Conservation (phyloP, 306 rosid species). For the Acacia melanoxylon region DNA sequence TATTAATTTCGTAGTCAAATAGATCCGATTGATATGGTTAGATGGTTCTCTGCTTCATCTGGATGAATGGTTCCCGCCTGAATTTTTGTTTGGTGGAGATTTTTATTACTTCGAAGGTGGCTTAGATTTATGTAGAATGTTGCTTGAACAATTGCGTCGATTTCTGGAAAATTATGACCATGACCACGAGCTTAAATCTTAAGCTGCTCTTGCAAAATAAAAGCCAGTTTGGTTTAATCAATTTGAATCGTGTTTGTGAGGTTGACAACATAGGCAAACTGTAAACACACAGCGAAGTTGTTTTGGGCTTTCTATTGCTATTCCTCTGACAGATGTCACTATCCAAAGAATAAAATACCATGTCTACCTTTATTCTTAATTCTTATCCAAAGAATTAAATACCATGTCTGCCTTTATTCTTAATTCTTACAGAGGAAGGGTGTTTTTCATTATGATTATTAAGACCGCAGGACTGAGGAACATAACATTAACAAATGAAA, state of each 20-base stretch:
- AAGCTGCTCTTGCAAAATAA: not conserved
- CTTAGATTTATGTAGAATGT: not conserved
- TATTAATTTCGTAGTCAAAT: not conserved
- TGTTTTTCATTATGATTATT: not conserved
- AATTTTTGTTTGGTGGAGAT: not conserved
- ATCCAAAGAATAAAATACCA: not conserved
- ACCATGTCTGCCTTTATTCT: not conserved
- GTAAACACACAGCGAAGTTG: too few species aligned
- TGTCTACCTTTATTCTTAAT: not conserved
- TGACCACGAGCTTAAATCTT: not conserved
- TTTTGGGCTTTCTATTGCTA: too few species aligned
- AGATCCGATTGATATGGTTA: not conserved
- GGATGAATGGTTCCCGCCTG: not conserved
- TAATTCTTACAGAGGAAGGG: not conserved
- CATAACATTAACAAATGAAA: conserved; percentile 13
- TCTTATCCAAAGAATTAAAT: not conserved
- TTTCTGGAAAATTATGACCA: not conserved
- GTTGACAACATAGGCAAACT: too few species aligned
- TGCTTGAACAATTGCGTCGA: not conserved
- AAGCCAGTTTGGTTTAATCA: not conserved
- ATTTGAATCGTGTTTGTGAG: too few species aligned
- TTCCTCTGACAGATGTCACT: not conserved
- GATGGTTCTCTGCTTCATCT: not conserved
- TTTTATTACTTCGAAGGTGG: not conserved
- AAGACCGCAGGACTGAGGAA: not conserved